Evolutionary conservation across 2,329 filamentous ascomycete species (phyloP).

Genomic region (Scolecobasidium constrictum): DNA sequence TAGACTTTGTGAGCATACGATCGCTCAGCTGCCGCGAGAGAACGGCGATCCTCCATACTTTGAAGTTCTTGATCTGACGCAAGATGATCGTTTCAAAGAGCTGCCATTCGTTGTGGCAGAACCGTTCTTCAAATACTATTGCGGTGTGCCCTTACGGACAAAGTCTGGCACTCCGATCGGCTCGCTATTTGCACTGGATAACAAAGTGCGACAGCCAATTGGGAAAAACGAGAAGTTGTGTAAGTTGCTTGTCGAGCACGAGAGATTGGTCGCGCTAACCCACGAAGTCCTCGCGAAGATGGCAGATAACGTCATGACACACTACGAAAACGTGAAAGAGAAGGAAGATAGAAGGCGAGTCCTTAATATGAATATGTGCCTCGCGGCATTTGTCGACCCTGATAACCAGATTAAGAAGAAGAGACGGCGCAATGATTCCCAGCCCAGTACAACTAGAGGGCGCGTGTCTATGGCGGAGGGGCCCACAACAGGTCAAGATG

Average conservation of each 20-base stretch:
- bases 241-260: conserved; percentile 10
- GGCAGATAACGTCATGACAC: conserved; percentile 21
- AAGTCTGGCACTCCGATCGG: conserved; percentile 23
- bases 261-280: conserved; percentile 13
- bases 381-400: conserved; percentile 18
- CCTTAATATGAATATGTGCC: conserved; percentile 18
- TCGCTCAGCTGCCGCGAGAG: conserved; percentile 13
- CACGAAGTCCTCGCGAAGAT: conserved; percentile 17
- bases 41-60: conserved; percentile 27
- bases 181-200: conserved; percentile 20
- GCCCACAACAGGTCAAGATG: not conserved
- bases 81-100: conserved; percentile 19
- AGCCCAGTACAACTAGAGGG: not conserved
- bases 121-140: conserved; percentile 22
- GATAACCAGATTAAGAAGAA: conserved; percentile 11
- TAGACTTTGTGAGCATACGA: conserved; percentile 23
- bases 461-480: not conserved
- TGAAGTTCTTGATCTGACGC: conserved; percentile 21
- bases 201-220: conserved; percentile 15
- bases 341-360: conserved; percentile 20
- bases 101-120: conserved; percentile 19
- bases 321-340: conserved; percentile 23
- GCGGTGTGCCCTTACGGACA: conserved; percentile 22
- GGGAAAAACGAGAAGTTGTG: conserved; percentile 15
- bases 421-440: conserved; percentile 1